Percentiles rank a stretch among this genome's conserved stretches.
Conservation (phyloP, 441 rosid genomes). For the Biscutella laevigata region DNA sequence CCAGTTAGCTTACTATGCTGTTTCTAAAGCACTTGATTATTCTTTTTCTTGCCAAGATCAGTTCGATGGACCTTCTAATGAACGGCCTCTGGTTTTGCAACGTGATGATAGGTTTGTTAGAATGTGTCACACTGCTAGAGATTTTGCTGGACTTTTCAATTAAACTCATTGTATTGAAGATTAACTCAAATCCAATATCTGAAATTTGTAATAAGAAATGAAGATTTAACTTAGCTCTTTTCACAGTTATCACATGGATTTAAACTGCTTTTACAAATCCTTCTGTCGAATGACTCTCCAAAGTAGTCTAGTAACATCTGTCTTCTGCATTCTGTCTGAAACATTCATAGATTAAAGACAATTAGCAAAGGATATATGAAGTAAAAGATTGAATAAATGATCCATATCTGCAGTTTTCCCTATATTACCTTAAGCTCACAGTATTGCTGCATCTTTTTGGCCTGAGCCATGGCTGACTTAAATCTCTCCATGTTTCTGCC, state of each 20-base stretch:
- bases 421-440: constrained; percentile 76
- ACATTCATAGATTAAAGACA: constrained; percentile 12
- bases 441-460: constrained; percentile 77
- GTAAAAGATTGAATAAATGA: background rate
- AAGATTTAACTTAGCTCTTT: constrained; percentile 22
- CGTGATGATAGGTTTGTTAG: background rate
- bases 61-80: constrained; percentile 16
- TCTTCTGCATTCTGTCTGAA: constrained; percentile 75
- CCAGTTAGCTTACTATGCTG: background rate
- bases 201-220: background rate
- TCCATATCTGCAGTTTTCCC: background rate
- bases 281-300: constrained; percentile 63
- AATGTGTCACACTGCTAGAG: constrained; percentile 13
- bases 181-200: background rate
- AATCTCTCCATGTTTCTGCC: constrained; percentile 61
- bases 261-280: constrained; percentile 52
- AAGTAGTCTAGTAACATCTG: constrained; percentile 74
- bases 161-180: background rate
- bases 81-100: background rate
- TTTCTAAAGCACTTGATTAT: constrained; percentile 4
- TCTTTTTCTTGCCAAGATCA: constrained; percentile 8
- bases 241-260: constrained; percentile 86
- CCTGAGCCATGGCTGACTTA: constrained; percentile 80
- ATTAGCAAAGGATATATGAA: background rate
- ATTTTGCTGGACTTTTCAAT: background rate